A percentile compares a stretch with the other conserved stretches of the same genome.
Evolutionary conservation across 805 yeast genomes (phyloP).

Genomic region (Pichia ethanolica): DNA sequence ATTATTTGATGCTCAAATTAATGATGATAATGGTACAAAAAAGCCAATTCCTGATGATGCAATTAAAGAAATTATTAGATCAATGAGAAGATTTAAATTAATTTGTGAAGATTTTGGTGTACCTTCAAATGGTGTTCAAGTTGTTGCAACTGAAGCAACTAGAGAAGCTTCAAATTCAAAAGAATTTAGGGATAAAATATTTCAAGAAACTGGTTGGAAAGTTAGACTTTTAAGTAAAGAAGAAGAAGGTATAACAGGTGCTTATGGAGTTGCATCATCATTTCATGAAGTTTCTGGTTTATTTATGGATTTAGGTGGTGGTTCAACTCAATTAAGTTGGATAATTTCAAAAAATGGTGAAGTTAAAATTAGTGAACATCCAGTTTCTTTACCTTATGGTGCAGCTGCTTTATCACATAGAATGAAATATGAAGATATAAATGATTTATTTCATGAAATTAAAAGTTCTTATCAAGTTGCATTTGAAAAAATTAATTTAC

Average conservation of each 20-base stretch:
- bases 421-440: slow-evolving; percentile 42
- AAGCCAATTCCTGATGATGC: slow-evolving; percentile 52
- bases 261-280: slow-evolving; percentile 69
- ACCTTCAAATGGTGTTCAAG: slow-evolving; percentile 47
- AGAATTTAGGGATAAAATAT: slow-evolving; percentile 49
- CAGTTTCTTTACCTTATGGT: slow-evolving; percentile 66
- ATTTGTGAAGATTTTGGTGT: slow-evolving; percentile 75
- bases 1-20: slow-evolving; percentile 52
- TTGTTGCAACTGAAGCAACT: slow-evolving; percentile 71
- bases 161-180: slow-evolving; percentile 60
- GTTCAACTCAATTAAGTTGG: slow-evolving; percentile 65
- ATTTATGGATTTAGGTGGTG: slow-evolving; percentile 70
- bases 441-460: slow-evolving; percentile 46
- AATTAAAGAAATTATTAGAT: slow-evolving; percentile 50
- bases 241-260: slow-evolving; percentile 61
- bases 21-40: slow-evolving; percentile 27
- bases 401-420: slow-evolving; percentile 60
- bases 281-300: slow-evolving; percentile 60
- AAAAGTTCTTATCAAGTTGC: slow-evolving; percentile 44
- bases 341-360: slow-evolving; percentile 49
- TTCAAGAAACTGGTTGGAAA: slow-evolving; percentile 57
- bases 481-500: slow-evolving; percentile 43
- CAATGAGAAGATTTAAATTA: slow-evolving; percentile 59
- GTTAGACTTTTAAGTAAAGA: slow-evolving; percentile 52
- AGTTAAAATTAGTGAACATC: slow-evolving; percentile 45